A percentile compares a stretch with the other conserved stretches of the same genome.
phyloP scores from a whole-genome alignment of 2,329 filamentous ascomycete genomes.

The Emmonsiellopsis sp. region DNA sequence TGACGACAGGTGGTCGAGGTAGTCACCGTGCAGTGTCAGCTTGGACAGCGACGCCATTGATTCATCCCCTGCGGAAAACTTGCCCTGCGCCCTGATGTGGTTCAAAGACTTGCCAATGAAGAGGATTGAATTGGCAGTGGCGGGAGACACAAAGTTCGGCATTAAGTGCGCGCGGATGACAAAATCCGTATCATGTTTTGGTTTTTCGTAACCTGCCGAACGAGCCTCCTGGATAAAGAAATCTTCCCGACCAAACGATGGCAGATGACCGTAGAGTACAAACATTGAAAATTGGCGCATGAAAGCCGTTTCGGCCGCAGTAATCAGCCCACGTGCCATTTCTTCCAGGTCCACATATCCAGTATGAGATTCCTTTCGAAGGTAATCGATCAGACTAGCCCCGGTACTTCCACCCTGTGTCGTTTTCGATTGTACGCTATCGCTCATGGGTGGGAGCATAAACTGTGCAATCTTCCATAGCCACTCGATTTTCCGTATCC shows the following conservation, averaged over 20 bases:
- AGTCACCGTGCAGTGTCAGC: constrained; percentile 40
- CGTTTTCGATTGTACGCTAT: neutral
- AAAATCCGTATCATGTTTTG: constrained; percentile 46
- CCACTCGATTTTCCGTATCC: constrained; percentile 80
- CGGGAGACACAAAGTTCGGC: constrained; percentile 67
- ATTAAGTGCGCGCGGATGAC: constrained; percentile 51
- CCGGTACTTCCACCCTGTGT: constrained; percentile 47
- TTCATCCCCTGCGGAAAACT: constrained; percentile 23
- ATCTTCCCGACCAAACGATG: constrained; percentile 67
- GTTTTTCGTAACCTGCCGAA: constrained; percentile 26
- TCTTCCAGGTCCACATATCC: constrained; percentile 81
- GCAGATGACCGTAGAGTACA: constrained; percentile 80
- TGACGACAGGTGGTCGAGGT: constrained; percentile 52
- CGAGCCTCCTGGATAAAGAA: constrained; percentile 63
- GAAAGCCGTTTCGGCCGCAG: constrained; percentile 80
- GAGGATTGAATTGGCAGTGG: constrained; percentile 72
- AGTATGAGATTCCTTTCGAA: constrained; percentile 70
- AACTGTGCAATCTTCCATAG: constrained; percentile 65
- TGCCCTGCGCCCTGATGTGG: constrained; percentile 56
- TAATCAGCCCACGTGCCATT: constrained; percentile 63
- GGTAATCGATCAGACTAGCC: constrained; percentile 64
- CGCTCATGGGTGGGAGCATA: constrained; percentile 44
- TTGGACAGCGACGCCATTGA: constrained; percentile 47
- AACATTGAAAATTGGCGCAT: constrained; percentile 82
- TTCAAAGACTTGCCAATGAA: constrained; percentile 87